Evolutionary conservation across 129 eudicot species (phyloP), one percentile per base, ranked within the genome.

Genomic region (Smallanthus sonchifolius): DNA sequence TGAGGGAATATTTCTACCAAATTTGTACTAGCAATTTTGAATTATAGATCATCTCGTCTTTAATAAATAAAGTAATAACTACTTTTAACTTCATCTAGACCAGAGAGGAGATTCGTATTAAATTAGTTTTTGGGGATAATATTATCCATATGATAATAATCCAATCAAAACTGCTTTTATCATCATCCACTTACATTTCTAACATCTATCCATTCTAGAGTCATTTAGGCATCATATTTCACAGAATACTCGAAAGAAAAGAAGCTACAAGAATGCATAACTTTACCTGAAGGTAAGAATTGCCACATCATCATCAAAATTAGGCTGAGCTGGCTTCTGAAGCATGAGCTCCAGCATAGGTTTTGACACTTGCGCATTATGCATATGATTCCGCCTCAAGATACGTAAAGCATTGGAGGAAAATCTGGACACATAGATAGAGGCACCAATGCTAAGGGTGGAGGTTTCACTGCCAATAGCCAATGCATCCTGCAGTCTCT

Each of bases 361-460:
- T 80, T 17, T 49, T 32, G 64, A 45, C 10, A 61, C 39, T 2
- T 35, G 65, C 0, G 32, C 6, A 13, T 64, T 10, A 49, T 65
- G 7, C 11, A 24, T 51, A 14, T 57, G 82, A 56, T 84, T 77
- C 13, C 69, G 85, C 65, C 79, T 69, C 77, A 84, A 60, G 49
- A 73, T 39, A 35, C 75, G 85, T 3, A 87, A 75, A 16, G 79
- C 80, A 56, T 86, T 86, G 65, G 88, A 79, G 32, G 88, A 84
- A 81, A 88, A 91, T 81, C 84, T 84, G 4, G 92, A 79, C 10
- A 82, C 92, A 65, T 91, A 78, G 42, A 88, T 75, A 69, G 88
- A 67, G 74, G 90, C 89, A 52, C 87, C 95, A 24, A 83, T 44
- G 80, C 92, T 79, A 45, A 76, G 74, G 6, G 88, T 82, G 68